Base-by-base conservation (phyloP, 331 rosid genomes). In the Acacia pycnantha region DNA sequence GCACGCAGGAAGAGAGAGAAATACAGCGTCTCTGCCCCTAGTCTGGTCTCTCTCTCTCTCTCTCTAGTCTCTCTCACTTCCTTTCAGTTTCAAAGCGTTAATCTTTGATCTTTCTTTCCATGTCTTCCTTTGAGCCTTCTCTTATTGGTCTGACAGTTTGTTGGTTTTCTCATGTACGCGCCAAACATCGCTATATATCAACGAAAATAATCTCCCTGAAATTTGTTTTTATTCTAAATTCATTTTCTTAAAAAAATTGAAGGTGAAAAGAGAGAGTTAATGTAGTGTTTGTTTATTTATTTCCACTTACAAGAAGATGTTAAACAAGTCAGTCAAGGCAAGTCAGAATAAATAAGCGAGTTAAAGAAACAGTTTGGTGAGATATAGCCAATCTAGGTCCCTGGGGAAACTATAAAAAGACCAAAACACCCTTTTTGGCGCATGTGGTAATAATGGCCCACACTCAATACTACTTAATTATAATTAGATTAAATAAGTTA, bases 131-230 rank as follows among this genome's bases (percentile, higher is more conserved):
- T 66, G 81, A 47, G 84, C 78, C 74, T 78, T 78, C 81, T 22
- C 47, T 76, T 41, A 56, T 79, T 74, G 85, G 87, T 70, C 87
- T 80, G 77, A 65, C 78, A 78, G 83, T 80, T 88, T 77, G 90
- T 87, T 89, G 85, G 85, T 51, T 89, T 85, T 80, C 84, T 88
- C 86, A 33, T 78, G 78, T 86, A 90, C 92, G 88, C 91, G 94
- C 97, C 99, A 93, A 91, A 89, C 85, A 64, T 40, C 50, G 83
- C 77, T 73, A 13, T 70, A n/a, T 61, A 74, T 77, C 79, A 58
- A 85, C 82, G 21, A 78, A 53, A 74, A 11, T 79, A 41, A 62
- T 31, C 29, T 26, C 15, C n/a, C 73, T 40, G 29, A 65, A 4
- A 2, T 40, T 21, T 24, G 18, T 40, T 33, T 33, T 6, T 48